Evolutionary conservation across 2,329 filamentous ascomycete genomes (phyloP), one percentile per base, ranked within the genome.

Genomic region (Rachicladosporium sp.): DNA sequence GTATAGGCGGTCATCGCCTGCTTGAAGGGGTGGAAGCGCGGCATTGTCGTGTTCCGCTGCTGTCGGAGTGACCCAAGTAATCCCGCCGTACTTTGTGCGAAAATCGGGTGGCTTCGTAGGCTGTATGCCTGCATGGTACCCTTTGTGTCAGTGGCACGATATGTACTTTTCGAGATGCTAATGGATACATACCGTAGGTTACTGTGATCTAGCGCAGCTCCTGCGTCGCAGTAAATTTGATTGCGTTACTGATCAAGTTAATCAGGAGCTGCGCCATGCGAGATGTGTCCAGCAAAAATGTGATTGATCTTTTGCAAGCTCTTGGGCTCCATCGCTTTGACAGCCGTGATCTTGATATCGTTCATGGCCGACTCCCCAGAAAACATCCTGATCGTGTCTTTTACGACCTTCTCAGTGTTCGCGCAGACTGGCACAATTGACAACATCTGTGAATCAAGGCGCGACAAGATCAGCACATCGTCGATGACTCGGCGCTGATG

Each of bases 391-490:
- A 61, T 42, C 8, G 60, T 57, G 11, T 55, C 51, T 5, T 48
- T 47, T 9, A 61, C 46, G 3, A 62, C 44, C 35, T 55, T 55
- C 4, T 46, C 38, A 3, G 59, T 60, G 23, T 55, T 52, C 6
- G 54, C 56, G n/a, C 54, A 47, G 11, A 55, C 55, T 0, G 63
- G 61, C 1, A 56, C 61, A 30, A 66, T 61, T 2, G 59, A 55
- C 2, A 58, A 45, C 35, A 57, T 43, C n/a, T 54, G 44, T 1
- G 53, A 53, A 23, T 58, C 54, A 6, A 58, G 47, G 11, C 54
- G 66, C 2, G 59, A 63, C 8, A 69, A 49, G 2, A 63, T 67
- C 15, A 69, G 47, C 0, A 69, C 60, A 42, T 69, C 66, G 42
- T 69, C 65, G 3, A 69, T 65, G 31, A 69, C 68, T 7, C 63